Conservation (phyloP, 2,329 filamentous ascomycete species). For the Daldinia eschscholtzii region DNA sequence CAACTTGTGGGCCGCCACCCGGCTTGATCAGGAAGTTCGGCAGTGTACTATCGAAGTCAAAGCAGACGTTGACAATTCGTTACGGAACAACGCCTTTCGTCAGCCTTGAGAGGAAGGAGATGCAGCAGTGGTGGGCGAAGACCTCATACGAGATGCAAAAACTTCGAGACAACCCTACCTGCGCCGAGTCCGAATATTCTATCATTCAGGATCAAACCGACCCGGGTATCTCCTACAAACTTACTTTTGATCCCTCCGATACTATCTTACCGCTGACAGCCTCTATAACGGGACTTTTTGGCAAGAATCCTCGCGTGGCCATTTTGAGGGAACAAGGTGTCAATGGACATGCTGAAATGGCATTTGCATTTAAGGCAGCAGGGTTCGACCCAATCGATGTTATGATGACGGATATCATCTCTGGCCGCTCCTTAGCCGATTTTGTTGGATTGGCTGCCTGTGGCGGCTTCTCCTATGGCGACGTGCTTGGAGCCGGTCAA, state of each 20-base stretch:
- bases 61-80: conserved; percentile 78
- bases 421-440: conserved; percentile 80
- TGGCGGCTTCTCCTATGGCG: conserved; percentile 91
- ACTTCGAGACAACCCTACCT: conserved; percentile 86
- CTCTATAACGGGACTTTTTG: conserved; percentile 47
- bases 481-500: conserved; percentile 87
- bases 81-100: conserved; percentile 76
- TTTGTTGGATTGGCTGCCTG: conserved; percentile 92
- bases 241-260: conserved; percentile 84
- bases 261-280: conserved; percentile 63
- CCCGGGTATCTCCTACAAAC: conserved; percentile 85
- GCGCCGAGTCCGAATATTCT: conserved; percentile 85
- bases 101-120: conserved; percentile 74
- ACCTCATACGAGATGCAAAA: conserved; percentile 94
- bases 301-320: conserved; percentile 79
- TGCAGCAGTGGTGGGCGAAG: conserved; percentile 89
- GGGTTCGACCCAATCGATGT: conserved; percentile 94
- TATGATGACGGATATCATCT: conserved; percentile 94
- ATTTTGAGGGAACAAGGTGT: conserved; percentile 95
- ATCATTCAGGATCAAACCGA: conserved; percentile 80
- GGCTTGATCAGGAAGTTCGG: conserved; percentile 88
- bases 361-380: conserved; percentile 91
- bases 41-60: conserved; percentile 74
- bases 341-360: conserved; percentile 97
- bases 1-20: conserved; percentile 85